Conservation (phyloP, 495 filamentous ascomycete genomes). For the Hyaloscypha finlandica region DNA sequence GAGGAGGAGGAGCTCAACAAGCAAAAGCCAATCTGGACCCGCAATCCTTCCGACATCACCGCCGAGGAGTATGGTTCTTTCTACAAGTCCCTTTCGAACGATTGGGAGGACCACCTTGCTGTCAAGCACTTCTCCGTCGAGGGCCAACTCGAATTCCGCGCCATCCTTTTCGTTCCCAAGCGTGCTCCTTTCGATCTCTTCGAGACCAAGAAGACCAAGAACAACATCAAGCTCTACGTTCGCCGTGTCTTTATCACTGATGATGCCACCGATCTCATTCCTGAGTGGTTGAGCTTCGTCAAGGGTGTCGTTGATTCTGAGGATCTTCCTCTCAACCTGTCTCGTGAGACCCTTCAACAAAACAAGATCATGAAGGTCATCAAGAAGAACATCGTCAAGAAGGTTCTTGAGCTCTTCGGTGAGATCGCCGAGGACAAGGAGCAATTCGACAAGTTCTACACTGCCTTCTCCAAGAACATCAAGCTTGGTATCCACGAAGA, state of each 20-base stretch:
- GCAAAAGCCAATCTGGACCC: slow-evolving; percentile 99
- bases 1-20: slow-evolving; percentile 99
- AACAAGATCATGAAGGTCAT: slow-evolving; percentile 99
- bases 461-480: slow-evolving; percentile 99
- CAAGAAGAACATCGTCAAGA: slow-evolving; percentile 99
- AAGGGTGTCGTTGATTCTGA: slow-evolving; percentile 99
- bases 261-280: slow-evolving; percentile 97
- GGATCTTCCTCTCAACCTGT: slow-evolving; percentile 97
- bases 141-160: slow-evolving; percentile 99
- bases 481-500: slow-evolving; percentile 99
- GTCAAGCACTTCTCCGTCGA: slow-evolving; percentile 99
- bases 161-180: slow-evolving; percentile 99
- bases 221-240: slow-evolving; percentile 99
- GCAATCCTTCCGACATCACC: slow-evolving; percentile 94
- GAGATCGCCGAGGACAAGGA: slow-evolving; percentile 99
- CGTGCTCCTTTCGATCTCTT: slow-evolving; percentile 99
- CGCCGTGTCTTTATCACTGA: slow-evolving; percentile 99
- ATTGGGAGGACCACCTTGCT: slow-evolving; percentile 99
- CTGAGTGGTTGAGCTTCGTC: slow-evolving; percentile 98
- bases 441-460: slow-evolving; percentile 99
- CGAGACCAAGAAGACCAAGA: slow-evolving; percentile 99
- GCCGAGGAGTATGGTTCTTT: slow-evolving; percentile 97
- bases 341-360: slow-evolving; percentile 99
- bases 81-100: slow-evolving; percentile 99
- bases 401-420: slow-evolving; percentile 97